These are phyloP conservation scores for Aphanocladium album DNA, from an alignment of 2,329 filamentous ascomycete species.

Conservation along the genomic window DNA sequence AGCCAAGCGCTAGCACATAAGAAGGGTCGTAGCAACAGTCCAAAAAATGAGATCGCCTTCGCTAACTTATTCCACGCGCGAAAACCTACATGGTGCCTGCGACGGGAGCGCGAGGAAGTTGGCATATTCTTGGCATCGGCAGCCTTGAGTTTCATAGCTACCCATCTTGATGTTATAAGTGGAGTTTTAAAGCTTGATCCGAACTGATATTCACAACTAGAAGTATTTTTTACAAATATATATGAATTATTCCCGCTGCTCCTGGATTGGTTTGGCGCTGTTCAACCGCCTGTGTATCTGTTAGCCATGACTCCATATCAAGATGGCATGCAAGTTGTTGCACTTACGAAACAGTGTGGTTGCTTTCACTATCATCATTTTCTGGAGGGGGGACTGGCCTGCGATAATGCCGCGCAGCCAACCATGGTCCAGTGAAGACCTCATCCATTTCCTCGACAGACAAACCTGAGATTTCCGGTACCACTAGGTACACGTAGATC, in stretches of 20 bases:
- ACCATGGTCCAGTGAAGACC: slow-evolving; percentile 24
- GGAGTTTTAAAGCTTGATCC: not conserved
- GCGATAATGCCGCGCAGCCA: slow-evolving; percentile 24
- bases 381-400: not conserved
- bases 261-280: not conserved
- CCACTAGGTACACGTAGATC: slow-evolving; percentile 31
- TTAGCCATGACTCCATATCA: not conserved
- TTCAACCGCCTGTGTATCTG: not conserved
- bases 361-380: not conserved
- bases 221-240: not conserved
- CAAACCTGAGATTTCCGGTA: slow-evolving; percentile 32
- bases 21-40: no score
- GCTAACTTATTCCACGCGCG: no score
- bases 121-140: no score
- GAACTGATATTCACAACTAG: not conserved
- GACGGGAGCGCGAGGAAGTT: no score
- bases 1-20: no score
- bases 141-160: no score
- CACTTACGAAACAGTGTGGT: not conserved
- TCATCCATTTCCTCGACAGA: slow-evolving; percentile 29
- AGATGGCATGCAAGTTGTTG: not conserved
- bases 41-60: no score
- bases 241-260: not conserved
- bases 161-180: no score
- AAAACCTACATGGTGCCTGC: no score